A percentile compares a stretch with the other conserved stretches of the same genome.
phyloP scores from a whole-genome alignment of 163 green algal species.

The Picocystis sp. region DNA sequence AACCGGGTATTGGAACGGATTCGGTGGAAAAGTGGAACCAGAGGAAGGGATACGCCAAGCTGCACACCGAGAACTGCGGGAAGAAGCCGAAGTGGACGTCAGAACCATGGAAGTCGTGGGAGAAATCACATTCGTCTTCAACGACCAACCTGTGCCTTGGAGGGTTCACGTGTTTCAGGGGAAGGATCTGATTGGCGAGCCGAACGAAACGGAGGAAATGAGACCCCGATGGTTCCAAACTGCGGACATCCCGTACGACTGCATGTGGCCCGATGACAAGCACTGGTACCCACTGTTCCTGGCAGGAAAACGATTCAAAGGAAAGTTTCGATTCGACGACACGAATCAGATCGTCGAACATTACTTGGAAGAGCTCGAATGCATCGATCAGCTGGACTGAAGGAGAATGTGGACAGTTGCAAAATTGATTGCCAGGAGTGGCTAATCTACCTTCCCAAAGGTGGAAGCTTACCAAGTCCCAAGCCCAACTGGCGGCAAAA shows the following conservation, averaged over 20 bases:
- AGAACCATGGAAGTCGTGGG: constrained; percentile 15
- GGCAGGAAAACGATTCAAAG: constrained; percentile 8
- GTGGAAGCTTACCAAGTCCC: too few relatives aligned
- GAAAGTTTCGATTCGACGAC: constrained; percentile 5
- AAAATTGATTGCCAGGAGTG: too few relatives aligned
- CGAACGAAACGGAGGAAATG: constrained; percentile 40
- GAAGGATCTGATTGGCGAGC: constrained; percentile 14
- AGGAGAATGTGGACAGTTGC: too few relatives aligned
- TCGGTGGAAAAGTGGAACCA: constrained; percentile 36
- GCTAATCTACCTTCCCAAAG: too few relatives aligned
- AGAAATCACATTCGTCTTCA: constrained; percentile 34
- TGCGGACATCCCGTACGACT: constrained; percentile 21
- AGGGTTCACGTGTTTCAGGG: constrained; percentile 33
- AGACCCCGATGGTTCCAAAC: constrained; percentile 25
- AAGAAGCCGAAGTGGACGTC: constrained; percentile 28
- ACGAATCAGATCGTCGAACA: constrained; percentile 1
- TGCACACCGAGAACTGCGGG: constrained; percentile 28
- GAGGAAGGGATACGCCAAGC: constrained; percentile 27
- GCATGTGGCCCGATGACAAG: constrained; percentile 43
- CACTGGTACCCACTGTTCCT: constrained; percentile 21
- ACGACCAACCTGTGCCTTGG: constrained; percentile 32
- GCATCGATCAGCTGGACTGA: too few relatives aligned
- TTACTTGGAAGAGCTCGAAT: too few relatives aligned
- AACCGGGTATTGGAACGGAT: constrained; percentile 38
- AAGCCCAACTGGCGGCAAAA: too few relatives aligned